Conservation (phyloP, 1,139 yeast genomes). For the Sugiyamaella neomexicana region DNA sequence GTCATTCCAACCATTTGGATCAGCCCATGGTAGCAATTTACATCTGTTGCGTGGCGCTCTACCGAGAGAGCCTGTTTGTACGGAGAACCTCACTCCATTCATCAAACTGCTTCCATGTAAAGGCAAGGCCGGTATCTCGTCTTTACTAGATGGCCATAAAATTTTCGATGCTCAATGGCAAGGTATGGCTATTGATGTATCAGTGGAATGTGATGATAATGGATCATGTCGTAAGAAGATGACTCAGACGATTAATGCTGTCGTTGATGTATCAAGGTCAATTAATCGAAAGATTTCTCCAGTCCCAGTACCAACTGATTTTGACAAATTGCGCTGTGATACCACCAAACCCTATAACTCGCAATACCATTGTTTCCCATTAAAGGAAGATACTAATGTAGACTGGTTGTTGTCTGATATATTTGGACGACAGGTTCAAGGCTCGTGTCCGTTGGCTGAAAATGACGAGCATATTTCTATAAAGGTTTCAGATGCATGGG, state of each 20-base stretch:
- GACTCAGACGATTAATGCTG: constrained; percentile 71
- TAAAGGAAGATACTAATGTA: constrained; percentile 52
- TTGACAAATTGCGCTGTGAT: constrained; percentile 72
- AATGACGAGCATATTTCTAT: constrained; percentile 34
- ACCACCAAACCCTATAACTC: constrained; percentile 53
- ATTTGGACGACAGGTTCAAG: constrained; percentile 67
- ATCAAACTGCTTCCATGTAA: constrained; percentile 86
- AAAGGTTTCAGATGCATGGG: constrained; percentile 35
- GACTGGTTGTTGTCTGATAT: constrained; percentile 60
- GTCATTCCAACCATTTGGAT: constrained; percentile 44
- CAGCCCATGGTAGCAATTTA: constrained; percentile 31
- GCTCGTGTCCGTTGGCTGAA: constrained; percentile 55
- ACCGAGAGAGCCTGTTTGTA: constrained; percentile 95
- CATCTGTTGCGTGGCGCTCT: constrained; percentile 78
- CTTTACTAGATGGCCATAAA: constrained; percentile 89
- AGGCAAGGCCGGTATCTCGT: constrained; percentile 86
- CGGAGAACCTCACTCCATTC: constrained; percentile 95
- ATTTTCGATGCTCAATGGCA: constrained; percentile 97
- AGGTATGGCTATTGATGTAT: constrained; percentile 82
- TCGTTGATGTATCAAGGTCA: constrained; percentile 69
- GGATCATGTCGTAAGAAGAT: constrained; percentile 53
- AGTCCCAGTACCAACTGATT: constrained; percentile 77
- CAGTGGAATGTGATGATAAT: constrained; percentile 49
- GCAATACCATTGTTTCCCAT: constrained; percentile 75
- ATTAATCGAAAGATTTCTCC: constrained; percentile 63